A percentile compares a stretch with the other conserved stretches of the same genome.
Evolutionary conservation across 306 rosid species (phyloP).

Genomic region (Rosa persica): DNA sequence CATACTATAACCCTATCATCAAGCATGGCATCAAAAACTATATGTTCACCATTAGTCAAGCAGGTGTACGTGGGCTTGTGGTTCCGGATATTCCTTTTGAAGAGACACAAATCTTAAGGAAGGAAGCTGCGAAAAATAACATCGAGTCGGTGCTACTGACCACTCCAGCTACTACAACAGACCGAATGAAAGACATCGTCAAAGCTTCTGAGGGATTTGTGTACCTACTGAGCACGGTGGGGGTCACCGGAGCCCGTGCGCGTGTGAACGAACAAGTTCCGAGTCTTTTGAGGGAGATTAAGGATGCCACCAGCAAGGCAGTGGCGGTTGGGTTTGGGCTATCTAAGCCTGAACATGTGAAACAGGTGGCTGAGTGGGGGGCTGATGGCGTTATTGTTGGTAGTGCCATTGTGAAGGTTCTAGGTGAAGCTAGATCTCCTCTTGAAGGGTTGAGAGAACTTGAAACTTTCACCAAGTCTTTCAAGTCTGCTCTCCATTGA

Average conservation of each 20-base stretch:
- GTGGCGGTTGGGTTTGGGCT: constrained; percentile 95
- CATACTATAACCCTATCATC: constrained; percentile 81
- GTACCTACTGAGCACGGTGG: constrained; percentile 80
- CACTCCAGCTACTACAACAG: constrained; percentile 73
- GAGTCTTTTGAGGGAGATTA: constrained; percentile 58
- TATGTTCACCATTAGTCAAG: constrained; percentile 60
- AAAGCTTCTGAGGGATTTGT: constrained; percentile 77
- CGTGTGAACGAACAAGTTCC: constrained; percentile 59
- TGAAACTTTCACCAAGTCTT: constrained; percentile 48
- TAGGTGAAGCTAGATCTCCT: constrained; percentile 74
- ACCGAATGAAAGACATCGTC: constrained; percentile 72
- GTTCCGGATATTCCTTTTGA: constrained; percentile 91
- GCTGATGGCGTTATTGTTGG: constrained; percentile 94
- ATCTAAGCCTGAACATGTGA: constrained; percentile 80
- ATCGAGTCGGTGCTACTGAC: constrained; percentile 81
- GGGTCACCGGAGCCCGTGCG: constrained; percentile 84
- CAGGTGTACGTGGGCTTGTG: constrained; percentile 75
- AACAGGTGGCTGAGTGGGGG: constrained; percentile 84
- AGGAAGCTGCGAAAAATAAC: constrained; percentile 59
- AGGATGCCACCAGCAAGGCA: constrained; percentile 65
- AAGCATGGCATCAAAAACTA: constrained; percentile 64
- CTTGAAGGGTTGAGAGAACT: constrained; percentile 70
- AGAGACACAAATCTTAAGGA: constrained; percentile 59
- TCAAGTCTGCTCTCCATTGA: constrained; percentile 58
- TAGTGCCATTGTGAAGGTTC: constrained; percentile 77